Evolutionary conservation across 495 filamentous ascomycete genomes (phyloP).

Genomic region (Pyrenula aspistea): DNA sequence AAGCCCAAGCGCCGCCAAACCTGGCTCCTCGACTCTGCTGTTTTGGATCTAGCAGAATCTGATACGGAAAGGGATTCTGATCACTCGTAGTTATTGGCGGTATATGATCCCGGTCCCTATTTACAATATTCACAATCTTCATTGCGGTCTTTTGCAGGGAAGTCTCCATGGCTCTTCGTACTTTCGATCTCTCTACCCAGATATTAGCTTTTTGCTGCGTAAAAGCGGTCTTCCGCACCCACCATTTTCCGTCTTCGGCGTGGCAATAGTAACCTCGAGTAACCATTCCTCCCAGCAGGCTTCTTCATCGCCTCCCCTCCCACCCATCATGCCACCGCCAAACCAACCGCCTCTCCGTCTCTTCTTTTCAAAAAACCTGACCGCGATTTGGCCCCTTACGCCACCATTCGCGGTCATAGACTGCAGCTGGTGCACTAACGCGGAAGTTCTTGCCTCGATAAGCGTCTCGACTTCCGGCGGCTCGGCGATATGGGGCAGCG

Average conservation of each 20-base stretch:
- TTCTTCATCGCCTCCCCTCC: slow-evolving; percentile 70
- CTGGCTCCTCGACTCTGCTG: slow-evolving; percentile 67
- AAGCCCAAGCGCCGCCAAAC: slow-evolving; percentile 34
- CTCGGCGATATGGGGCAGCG: slow-evolving; percentile 80
- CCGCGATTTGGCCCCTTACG: slow-evolving; percentile 67
- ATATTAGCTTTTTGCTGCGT: slow-evolving; percentile 1
- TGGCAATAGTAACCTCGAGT: slow-evolving; percentile 80
- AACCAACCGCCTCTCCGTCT: slow-evolving; percentile 59
- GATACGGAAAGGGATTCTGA: slow-evolving; percentile 87
- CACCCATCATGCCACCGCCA: slow-evolving; percentile 41
- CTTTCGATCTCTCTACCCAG: slow-evolving; percentile 63
- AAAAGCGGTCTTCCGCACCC: slow-evolving; percentile 14
- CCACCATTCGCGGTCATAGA: slow-evolving; percentile 36
- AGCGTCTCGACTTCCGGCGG: slow-evolving; percentile 73
- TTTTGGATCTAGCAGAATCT: slow-evolving; percentile 75
- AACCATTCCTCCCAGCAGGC: slow-evolving; percentile 96
- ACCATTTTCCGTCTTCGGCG: slow-evolving; percentile 82
- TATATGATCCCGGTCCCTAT: slow-evolving; percentile 88
- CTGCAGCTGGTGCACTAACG: slow-evolving; percentile 54
- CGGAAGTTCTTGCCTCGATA: slow-evolving; percentile 73
- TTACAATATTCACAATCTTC: slow-evolving; percentile 77
- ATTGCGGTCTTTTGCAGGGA: slow-evolving; percentile 74
- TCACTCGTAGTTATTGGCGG: slow-evolving; percentile 92
- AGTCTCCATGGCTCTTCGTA: slow-evolving; percentile 75
- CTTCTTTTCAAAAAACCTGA: slow-evolving; percentile 93